These are phyloP conservation scores for Plasmopara viticola DNA, from an alignment of 352 stramenopile species.

Conservation along the genomic window DNA sequence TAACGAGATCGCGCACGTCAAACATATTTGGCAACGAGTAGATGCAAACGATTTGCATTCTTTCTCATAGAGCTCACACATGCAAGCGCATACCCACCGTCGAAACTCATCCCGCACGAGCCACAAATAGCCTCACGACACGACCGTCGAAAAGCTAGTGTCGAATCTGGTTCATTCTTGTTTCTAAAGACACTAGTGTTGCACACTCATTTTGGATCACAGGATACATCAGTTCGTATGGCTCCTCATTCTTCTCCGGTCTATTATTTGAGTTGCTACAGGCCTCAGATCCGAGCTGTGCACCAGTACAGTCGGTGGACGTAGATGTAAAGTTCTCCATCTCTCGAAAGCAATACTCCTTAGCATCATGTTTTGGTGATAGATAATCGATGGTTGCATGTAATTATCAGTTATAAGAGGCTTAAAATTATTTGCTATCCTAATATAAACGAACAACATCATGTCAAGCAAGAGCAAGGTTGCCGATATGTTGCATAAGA, in stretches of 20 bases:
- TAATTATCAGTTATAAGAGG: too few relatives aligned
- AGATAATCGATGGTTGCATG: too few relatives aligned
- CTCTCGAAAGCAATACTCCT: too few relatives aligned
- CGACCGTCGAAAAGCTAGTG: slow-evolving; percentile 95
- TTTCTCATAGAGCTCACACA: slow-evolving; percentile 95
- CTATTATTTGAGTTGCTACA: slow-evolving; percentile 61
- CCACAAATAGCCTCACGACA: slow-evolving; percentile 99
- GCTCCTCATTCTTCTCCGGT: slow-evolving; percentile 91
- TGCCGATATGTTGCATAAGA: slow-evolving; percentile 78
- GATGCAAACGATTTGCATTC: slow-evolving; percentile 92
- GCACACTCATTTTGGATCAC: slow-evolving; percentile 96
- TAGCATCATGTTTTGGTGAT: too few relatives aligned
- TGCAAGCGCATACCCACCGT: slow-evolving; percentile 96
- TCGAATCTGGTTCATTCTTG: slow-evolving; percentile 98
- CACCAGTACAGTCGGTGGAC: too few relatives aligned
- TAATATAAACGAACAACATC: slow-evolving; percentile 1
- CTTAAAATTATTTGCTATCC: slow-evolving; percentile 8
- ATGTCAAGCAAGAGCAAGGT: slow-evolving; percentile 28
- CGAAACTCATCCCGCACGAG: slow-evolving; percentile 99
- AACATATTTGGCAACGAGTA: slow-evolving; percentile 99
- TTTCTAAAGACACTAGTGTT: slow-evolving; percentile 99
- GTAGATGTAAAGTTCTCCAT: too few relatives aligned
- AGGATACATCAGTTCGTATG: slow-evolving; percentile 93
- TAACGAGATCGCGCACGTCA: slow-evolving; percentile 97
- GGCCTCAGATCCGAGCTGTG: too few relatives aligned